Evolutionary conservation across 1,284 basidiomycete genomes (phyloP).

Genomic region (Ceratobasidium sp.): DNA sequence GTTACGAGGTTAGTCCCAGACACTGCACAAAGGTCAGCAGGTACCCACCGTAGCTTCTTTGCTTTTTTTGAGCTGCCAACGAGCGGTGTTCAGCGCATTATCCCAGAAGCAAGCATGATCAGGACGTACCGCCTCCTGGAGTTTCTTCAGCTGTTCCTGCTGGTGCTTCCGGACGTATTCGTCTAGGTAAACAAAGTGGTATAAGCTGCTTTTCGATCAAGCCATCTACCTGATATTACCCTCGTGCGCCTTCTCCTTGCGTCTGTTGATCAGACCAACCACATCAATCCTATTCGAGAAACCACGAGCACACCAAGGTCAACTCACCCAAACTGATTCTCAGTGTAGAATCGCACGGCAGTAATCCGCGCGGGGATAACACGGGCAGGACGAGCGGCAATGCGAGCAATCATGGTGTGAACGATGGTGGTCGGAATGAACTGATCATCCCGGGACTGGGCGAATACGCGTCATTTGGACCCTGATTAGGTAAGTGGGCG

Average conservation of each 20-base stretch:
- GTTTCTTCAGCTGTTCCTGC: constrained; percentile 34
- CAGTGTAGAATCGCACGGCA: constrained; percentile 37
- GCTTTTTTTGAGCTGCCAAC: constrained; percentile 18
- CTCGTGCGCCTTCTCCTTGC: constrained; percentile 41
- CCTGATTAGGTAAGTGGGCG: neutral
- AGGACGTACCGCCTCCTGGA: constrained; percentile 10
- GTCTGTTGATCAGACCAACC: constrained; percentile 6
- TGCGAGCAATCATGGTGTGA: constrained; percentile 41
- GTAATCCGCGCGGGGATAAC: neutral
- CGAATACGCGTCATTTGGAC: constrained; percentile 29
- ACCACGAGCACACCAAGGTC: neutral
- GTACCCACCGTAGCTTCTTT: constrained; percentile 14
- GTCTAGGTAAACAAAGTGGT: neutral
- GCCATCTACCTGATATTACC: neutral
- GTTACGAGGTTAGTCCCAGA: neutral
- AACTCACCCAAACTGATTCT: constrained; percentile 39
- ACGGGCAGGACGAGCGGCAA: constrained; percentile 26
- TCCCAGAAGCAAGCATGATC: neutral
- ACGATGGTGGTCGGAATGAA: constrained; percentile 30
- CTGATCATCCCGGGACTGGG: constrained; percentile 29
- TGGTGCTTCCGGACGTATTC: constrained; percentile 38
- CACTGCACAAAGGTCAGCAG: neutral
- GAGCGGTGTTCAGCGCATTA: neutral
- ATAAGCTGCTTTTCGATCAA: neutral
- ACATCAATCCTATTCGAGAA: neutral